These are phyloP conservation scores for Ceratocystis lukuohia DNA, from an alignment of 2,329 filamentous ascomycete genomes.

Conservation along the genomic window DNA sequence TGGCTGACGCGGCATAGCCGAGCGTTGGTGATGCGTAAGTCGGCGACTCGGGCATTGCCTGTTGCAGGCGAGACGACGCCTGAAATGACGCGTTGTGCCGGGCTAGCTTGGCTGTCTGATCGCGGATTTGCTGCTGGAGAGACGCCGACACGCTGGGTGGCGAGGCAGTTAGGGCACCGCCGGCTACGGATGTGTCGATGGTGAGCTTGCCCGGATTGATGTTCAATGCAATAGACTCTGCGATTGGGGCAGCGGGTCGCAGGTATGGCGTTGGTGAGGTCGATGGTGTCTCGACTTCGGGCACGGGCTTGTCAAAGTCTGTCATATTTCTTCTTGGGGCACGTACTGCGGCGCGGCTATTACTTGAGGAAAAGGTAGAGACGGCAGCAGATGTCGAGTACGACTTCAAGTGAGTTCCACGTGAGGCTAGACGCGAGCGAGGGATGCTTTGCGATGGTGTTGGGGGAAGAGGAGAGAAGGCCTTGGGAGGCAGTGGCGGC, in stretches of 20 bases:
- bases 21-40: slow-evolving; percentile 6
- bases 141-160: background rate
- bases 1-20: slow-evolving; percentile 4
- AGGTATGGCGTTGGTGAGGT: slow-evolving; percentile 1
- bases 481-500: slow-evolving; percentile 7
- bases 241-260: background rate
- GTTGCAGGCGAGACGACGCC: background rate
- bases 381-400: background rate
- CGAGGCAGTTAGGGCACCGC: background rate
- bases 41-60: background rate
- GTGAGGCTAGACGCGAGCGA: background rate
- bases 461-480: slow-evolving; percentile 6
- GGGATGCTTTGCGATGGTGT: background rate
- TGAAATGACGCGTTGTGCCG: slow-evolving; percentile 12
- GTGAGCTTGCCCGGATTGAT: background rate
- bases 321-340: background rate
- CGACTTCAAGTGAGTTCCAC: background rate
- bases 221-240: background rate
- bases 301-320: slow-evolving; percentile 2
- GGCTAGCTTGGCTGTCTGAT: slow-evolving; percentile 11
- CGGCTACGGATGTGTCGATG: background rate
- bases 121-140: slow-evolving; percentile 9
- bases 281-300: slow-evolving; percentile 10
- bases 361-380: background rate
- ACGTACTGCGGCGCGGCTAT: background rate